phyloP scores from a whole-genome alignment of 2,329 filamentous ascomycete genomes.

The Colletotrichum spaethianum region DNA sequence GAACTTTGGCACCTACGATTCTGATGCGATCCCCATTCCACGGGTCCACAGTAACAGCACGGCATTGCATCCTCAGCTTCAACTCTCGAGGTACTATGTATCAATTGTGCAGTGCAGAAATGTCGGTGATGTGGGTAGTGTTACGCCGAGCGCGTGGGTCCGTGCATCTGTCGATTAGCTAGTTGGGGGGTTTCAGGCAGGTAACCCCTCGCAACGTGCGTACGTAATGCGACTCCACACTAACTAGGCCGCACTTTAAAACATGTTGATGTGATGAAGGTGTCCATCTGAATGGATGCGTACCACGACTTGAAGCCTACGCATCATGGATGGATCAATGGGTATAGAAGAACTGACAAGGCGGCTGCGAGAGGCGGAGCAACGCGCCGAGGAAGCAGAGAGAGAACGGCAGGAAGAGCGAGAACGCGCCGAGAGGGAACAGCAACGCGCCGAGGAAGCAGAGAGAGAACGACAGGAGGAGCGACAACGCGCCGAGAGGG shows the following conservation, averaged over 20 bases:
- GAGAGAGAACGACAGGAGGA: too few relatives aligned
- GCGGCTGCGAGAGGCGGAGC: slow-evolving; percentile 2
- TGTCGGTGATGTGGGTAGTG: neutral
- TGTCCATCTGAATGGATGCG: too few relatives aligned
- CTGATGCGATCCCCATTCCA: neutral
- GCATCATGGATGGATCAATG: neutral
- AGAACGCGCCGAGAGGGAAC: slow-evolving; percentile 32
- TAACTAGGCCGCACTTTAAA: too few relatives aligned
- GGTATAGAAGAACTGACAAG: neutral
- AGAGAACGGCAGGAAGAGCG: slow-evolving; percentile 9
- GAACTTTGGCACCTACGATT: neutral
- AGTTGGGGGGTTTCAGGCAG: too few relatives aligned
- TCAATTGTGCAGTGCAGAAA: neutral
- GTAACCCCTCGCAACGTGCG: too few relatives aligned
- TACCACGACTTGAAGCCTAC: too few relatives aligned
- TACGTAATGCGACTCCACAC: too few relatives aligned
- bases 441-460: slow-evolving; percentile 39
- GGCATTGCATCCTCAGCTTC: neutral
- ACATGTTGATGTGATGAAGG: too few relatives aligned
- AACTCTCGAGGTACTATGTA: neutral
- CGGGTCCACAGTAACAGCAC: neutral
- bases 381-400: slow-evolving; percentile 9
- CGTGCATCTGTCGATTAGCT: too few relatives aligned
- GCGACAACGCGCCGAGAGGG: slow-evolving; percentile 30
- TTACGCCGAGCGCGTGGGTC: too few relatives aligned